Evolutionary conservation across 352 stramenopile species (phyloP).

Genomic region (Phytopythium oedochilum): DNA sequence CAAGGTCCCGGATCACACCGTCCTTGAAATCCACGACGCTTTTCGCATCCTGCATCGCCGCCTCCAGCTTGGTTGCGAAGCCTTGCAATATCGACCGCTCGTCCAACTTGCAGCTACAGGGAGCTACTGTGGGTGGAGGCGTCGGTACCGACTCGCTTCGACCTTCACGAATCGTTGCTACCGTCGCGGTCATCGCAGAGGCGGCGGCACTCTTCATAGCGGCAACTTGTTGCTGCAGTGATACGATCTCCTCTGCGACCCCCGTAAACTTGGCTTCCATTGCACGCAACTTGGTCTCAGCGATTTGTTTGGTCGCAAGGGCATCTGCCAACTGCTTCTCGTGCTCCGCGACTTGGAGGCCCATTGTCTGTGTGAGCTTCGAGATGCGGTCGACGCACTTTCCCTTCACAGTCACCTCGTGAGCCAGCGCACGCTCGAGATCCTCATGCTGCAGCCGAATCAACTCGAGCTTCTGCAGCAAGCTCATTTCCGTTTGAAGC

Average conservation of each 20-base stretch:
- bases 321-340: conserved; percentile 49
- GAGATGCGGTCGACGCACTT: conserved; percentile 70
- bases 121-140: no score
- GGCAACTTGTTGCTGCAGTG: conserved; percentile 39
- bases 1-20: conserved; percentile 40
- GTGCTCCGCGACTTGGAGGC: conserved; percentile 53
- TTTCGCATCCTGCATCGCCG: conserved; percentile 65
- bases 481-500: conserved; percentile 15
- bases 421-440: conserved; percentile 27
- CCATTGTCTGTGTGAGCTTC: conserved; percentile 65
- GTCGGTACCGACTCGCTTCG: neutral
- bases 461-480: conserved; percentile 43
- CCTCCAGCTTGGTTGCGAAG: conserved; percentile 46
- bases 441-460: conserved; percentile 25
- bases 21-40: conserved; percentile 70
- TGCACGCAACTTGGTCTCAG: conserved; percentile 27
- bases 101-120: neutral
- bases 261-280: conserved; percentile 40
- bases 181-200: neutral
- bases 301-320: conserved; percentile 27
- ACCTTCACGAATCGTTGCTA: no score
- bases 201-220: conserved; percentile 19
- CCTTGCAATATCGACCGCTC: conserved; percentile 49
- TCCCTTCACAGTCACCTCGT: conserved; percentile 54
- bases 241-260: conserved; percentile 33